Evolutionary conservation across 352 stramenopile species (phyloP).

Genomic region (Stramenopiles sp.): DNA sequence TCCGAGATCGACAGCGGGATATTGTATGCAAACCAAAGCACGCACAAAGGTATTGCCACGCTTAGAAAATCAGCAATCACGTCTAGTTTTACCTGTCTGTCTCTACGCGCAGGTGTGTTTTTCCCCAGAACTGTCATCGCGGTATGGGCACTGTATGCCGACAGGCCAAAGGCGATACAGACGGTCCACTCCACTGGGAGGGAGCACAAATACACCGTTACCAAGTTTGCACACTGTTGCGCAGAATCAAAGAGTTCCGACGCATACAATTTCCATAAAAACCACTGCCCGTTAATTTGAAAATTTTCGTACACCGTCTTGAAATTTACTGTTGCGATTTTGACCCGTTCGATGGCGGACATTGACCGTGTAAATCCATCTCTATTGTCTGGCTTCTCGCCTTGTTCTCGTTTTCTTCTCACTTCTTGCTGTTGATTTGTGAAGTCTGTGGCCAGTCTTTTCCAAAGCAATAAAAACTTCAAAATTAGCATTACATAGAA

Average conservation of each 20-base stretch:
- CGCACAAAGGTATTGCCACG: not conserved
- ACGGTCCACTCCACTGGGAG: not conserved
- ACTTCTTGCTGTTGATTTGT: not conserved
- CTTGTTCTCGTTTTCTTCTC: not conserved
- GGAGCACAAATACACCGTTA: not conserved
- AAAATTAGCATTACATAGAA: not conserved
- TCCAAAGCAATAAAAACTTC: not conserved
- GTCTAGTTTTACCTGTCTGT: not conserved
- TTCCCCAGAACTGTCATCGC: not conserved
- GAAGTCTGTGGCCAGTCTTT: not conserved
- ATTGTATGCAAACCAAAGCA: not conserved
- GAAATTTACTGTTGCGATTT: no score
- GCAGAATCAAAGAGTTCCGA: not conserved
- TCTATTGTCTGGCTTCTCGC: no score
- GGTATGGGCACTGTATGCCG: not conserved
- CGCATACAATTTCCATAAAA: not conserved
- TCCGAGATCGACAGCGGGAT: not conserved
- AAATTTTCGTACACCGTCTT: not conserved
- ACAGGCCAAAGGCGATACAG: not conserved
- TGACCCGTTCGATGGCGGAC: no score
- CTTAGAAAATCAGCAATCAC: not conserved
- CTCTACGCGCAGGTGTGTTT: constrained; percentile 2
- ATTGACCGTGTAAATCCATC: no score
- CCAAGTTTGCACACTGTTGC: not conserved
- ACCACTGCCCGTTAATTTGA: not conserved